phyloP scores from a whole-genome alignment of 495 filamentous ascomycete genomes.

The Parathielavia hyrcaniae region DNA sequence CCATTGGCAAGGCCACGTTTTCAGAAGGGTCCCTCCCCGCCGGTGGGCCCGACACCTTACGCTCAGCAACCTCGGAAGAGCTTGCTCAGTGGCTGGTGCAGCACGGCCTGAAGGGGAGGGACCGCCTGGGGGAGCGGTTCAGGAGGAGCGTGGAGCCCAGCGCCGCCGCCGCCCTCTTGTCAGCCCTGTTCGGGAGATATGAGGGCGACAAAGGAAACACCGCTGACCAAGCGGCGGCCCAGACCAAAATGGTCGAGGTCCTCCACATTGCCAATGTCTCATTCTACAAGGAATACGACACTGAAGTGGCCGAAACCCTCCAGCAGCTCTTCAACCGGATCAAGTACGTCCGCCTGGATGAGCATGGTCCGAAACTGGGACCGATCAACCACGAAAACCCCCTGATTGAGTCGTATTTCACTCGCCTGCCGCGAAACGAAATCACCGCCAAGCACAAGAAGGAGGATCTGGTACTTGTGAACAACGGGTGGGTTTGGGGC shows the following conservation, averaged over 20 bases:
- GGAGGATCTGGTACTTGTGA: constrained; percentile 75
- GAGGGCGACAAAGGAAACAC: constrained; percentile 43
- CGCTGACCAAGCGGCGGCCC: constrained; percentile 42
- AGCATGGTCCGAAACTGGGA: constrained; percentile 82
- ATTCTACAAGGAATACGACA: constrained; percentile 86
- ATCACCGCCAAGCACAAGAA: constrained; percentile 68
- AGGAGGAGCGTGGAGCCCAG: constrained; percentile 60
- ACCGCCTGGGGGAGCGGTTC: constrained; percentile 72
- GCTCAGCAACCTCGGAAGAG: constrained; percentile 35
- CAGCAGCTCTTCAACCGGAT: constrained; percentile 89
- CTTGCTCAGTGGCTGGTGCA: constrained; percentile 48
- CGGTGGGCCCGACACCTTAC: constrained; percentile 44
- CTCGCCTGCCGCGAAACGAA: constrained; percentile 74
- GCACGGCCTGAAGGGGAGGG: constrained; percentile 59
- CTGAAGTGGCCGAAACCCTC: constrained; percentile 71
- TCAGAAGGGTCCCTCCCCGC: constrained; percentile 40
- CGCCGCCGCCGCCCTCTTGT: constrained; percentile 62
- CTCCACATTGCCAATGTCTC: constrained; percentile 81
- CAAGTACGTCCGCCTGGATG: constrained; percentile 86
- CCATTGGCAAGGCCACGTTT: constrained; percentile 45
- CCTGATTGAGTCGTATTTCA: constrained; percentile 95
- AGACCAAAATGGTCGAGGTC: constrained; percentile 51
- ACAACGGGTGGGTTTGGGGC: constrained; percentile 99
- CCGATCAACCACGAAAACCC: constrained; percentile 68
- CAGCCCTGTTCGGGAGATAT: constrained; percentile 62